Evolutionary conservation across 208 protist species (phyloP).

Genomic region (Trypanosoma lewisi): DNA sequence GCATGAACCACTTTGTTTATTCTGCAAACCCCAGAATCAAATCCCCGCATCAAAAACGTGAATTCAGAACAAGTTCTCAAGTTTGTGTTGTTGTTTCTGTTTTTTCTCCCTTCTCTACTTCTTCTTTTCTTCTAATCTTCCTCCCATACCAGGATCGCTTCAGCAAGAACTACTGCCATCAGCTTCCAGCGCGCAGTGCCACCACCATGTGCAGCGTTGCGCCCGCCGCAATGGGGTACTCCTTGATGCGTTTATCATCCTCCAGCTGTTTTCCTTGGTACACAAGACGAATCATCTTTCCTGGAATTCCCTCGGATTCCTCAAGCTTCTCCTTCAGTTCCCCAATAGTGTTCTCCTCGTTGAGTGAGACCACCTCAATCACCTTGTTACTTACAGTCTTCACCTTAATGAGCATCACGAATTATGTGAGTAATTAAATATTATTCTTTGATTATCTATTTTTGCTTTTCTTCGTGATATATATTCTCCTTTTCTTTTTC

Average conservation of each 20-base stretch:
- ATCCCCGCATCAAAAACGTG: too few relatives aligned
- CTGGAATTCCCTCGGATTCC: conserved; percentile 75
- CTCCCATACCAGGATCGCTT: not conserved
- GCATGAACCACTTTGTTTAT: too few relatives aligned
- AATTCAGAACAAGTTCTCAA: too few relatives aligned
- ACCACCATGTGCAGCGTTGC: conserved; percentile 78
- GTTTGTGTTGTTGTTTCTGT: too few relatives aligned
- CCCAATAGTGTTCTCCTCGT: conserved; percentile 69
- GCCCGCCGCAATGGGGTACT: conserved; percentile 65
- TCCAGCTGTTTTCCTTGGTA: conserved; percentile 71
- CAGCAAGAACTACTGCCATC: not conserved
- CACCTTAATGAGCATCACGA: conserved; percentile 58
- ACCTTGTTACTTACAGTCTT: conserved; percentile 65
- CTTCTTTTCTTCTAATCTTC: conserved; percentile 2
- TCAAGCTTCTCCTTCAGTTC: conserved; percentile 81
- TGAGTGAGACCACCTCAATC: conserved; percentile 68
- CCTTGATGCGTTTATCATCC: conserved; percentile 57
- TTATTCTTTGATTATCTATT: not conserved
- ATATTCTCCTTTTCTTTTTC: not conserved
- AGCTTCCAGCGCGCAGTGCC: conserved; percentile 57
- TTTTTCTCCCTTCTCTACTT: not conserved
- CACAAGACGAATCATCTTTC: conserved; percentile 80
- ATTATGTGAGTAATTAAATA: not conserved
- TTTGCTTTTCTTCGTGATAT: not conserved
- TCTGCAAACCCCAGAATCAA: too few relatives aligned